Conservation (phyloP, 2,329 filamentous ascomycete species). For the Penicillium sp. region DNA sequence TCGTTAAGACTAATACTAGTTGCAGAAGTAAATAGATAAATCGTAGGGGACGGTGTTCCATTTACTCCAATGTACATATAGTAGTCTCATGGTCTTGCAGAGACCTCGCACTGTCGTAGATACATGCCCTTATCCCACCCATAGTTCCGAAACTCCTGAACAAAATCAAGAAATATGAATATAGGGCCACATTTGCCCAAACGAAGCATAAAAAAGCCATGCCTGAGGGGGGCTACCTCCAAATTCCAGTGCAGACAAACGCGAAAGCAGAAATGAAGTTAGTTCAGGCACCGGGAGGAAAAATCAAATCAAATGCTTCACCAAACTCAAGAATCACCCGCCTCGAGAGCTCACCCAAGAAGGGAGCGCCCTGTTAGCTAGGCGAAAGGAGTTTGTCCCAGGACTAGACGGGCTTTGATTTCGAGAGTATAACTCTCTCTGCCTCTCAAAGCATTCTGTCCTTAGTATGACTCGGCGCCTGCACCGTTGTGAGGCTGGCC, state of each 20-base stretch:
- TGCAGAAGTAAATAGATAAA: too few relatives aligned
- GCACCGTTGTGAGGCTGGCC: conserved; percentile 51
- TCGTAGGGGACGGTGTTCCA: not conserved
- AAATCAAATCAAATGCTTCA: not conserved
- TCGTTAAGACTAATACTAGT: not conserved
- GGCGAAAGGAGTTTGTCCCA: too few relatives aligned
- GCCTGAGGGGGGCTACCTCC: not conserved
- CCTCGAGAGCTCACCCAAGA: too few relatives aligned
- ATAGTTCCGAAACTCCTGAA: conserved; percentile 1
- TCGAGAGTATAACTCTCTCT: not conserved
- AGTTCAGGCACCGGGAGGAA: conserved; percentile 4
- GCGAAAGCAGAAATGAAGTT: not conserved
- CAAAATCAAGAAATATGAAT: not conserved
- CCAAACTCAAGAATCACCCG: too few relatives aligned
- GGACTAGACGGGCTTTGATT: too few relatives aligned
- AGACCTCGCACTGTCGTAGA: conserved; percentile 4
- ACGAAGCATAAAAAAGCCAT: not conserved
- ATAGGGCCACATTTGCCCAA: not conserved
- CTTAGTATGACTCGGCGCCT: conserved; percentile 47
- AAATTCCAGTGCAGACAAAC: conserved; percentile 2
- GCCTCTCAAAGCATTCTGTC: not conserved
- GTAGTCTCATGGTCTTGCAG: not conserved
- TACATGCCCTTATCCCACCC: conserved; percentile 3
- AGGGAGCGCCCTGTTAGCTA: too few relatives aligned
- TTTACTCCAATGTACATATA: conserved; percentile 7